A percentile compares a stretch with the other conserved stretches of the same genome.
phyloP scores from a whole-genome alignment of 352 stramenopile species.

The Plasmopara muralis region DNA sequence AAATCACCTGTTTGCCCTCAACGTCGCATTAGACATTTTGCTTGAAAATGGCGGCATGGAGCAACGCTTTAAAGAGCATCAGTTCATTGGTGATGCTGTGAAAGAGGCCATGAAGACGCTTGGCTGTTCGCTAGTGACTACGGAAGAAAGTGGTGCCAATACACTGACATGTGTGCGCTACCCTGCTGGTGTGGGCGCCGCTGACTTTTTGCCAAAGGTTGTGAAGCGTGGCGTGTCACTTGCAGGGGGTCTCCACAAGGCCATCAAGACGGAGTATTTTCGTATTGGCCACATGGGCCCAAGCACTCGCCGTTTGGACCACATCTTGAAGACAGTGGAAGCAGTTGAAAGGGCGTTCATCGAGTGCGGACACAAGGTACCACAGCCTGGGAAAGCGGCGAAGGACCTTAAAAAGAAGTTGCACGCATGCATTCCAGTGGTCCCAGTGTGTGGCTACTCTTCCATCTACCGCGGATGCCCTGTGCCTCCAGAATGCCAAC shows the following conservation, averaged over 20 bases:
- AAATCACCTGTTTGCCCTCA: constrained; percentile 72
- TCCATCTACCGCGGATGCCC: constrained; percentile 51
- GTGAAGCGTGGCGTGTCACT: constrained; percentile 65
- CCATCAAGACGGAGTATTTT: constrained; percentile 84
- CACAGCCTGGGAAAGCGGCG: constrained; percentile 43
- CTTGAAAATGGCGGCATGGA: constrained; percentile 73
- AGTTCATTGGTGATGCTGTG: constrained; percentile 45
- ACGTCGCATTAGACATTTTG: constrained; percentile 59
- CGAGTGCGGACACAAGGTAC: constrained; percentile 61
- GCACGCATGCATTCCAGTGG: constrained; percentile 41
- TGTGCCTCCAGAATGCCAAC: constrained; percentile 60
- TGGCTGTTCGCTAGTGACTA: constrained; percentile 55
- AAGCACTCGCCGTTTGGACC: constrained; percentile 64
- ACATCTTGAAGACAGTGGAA: constrained; percentile 65
- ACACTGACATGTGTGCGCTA: constrained; percentile 76
- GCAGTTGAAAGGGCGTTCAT: constrained; percentile 65
- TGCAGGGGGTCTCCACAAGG: constrained; percentile 62
- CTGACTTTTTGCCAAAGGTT: constrained; percentile 71
- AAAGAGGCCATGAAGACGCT: constrained; percentile 64
- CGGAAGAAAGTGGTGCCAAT: constrained; percentile 41
- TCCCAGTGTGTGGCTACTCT: constrained; percentile 34
- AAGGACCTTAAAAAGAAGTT: constrained; percentile 54
- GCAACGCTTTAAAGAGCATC: constrained; percentile 65
- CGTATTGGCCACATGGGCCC: constrained; percentile 81
- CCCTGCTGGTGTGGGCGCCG: constrained; percentile 46